Base-by-base conservation (phyloP, 768 basidiomycete genomes). In the Auricularia heimuer region DNA sequence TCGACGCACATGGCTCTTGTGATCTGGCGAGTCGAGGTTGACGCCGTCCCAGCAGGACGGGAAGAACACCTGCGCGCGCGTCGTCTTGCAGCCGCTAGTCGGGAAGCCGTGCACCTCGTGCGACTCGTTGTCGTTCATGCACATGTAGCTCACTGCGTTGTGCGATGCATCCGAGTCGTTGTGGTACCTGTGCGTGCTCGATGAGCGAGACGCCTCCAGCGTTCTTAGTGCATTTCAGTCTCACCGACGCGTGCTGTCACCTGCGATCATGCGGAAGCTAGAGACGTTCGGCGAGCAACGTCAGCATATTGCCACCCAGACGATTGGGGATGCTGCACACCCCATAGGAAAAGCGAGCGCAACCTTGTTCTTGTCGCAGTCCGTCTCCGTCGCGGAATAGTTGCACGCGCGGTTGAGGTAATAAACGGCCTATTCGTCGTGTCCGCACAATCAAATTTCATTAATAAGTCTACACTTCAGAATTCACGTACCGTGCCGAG, bases 21-120 rank as follows among this genome's bases (percentile, higher is more conserved):
- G 70, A 45, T 73, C 69, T 2, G 65, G 2, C 21, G 67, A 67
- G 54, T 73, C 68, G 18, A 70, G 24, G 61, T 72, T 65, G 51
- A 65, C 60, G n/a, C 73, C 73, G 61, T 74, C 67, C 73, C 71
- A 72, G 66, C 67, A 70, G 8, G 58, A 62, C 3, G 64, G 64
- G 36, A 69, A 62, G 7, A 65, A 65, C 21, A 65, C 42, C n/a
- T 65, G 64, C 29, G 58, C 60, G 24, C 64, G 64, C 8, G 61
- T 14, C 56, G 34, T 29, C 56, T 60, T 60, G 56, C 56, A 60
- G 16, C 16, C 11, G 24, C 24, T 29, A 10, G 6, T 18, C 3
- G 56, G 56, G 34, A 60, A 60, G 24, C 56, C 56, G 34, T 60
- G 34, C 21, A 60, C 56, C 24, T 60, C 56, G 34, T 60, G 56